Evolutionary conservation across 192 early-diverging fungal species (phyloP), one percentile per base, ranked within the genome.

Genomic region (Backusella psychrophila): DNA sequence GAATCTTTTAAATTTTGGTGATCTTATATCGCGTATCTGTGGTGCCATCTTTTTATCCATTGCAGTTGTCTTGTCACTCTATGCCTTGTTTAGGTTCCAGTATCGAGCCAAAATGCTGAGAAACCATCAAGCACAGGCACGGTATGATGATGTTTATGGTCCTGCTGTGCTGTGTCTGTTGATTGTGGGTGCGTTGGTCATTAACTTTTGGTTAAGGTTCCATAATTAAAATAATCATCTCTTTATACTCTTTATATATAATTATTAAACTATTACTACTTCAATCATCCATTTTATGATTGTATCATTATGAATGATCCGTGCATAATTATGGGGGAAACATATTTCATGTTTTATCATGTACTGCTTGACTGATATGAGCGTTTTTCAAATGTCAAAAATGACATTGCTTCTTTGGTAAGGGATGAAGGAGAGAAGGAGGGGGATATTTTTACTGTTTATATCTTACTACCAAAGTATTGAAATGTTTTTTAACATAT

Each of bases 1-100:
- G 12, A 89, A 84, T 33, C 86, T 96, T 3, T 87, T 94, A 71
- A 96, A 95, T 80, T 90, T 91, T 82, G 92, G 92, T 44, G 91
- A 92, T 69, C 53, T 71, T 34, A 82, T 75, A 26, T 77, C 78
- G n/a, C 72, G 78, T 35, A 73, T 90, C 35, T 82, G 92, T n/a
- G 94, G 93, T n/a, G 80, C 93, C 29, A 69, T 77, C 2, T 77
- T 81, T 68, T 69, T 80, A 19, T 71, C 70, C n/a, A 80, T 80
- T 21, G 69, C 74, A 4, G 67, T 65, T 9, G 15, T 29, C 4
- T 34, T 74, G 17, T 59, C 71, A 17, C 19, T 78, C 6, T 78
- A 78, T 56, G 77, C 77, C 1, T 38, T 78, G 26, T 66, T 38
- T 56, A 26, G 77, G 67, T 78, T 78, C 35, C 63, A 78, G 34